phyloP scores from a whole-genome alignment of 257 asterid genomes.

The Solanum peruvianum region DNA sequence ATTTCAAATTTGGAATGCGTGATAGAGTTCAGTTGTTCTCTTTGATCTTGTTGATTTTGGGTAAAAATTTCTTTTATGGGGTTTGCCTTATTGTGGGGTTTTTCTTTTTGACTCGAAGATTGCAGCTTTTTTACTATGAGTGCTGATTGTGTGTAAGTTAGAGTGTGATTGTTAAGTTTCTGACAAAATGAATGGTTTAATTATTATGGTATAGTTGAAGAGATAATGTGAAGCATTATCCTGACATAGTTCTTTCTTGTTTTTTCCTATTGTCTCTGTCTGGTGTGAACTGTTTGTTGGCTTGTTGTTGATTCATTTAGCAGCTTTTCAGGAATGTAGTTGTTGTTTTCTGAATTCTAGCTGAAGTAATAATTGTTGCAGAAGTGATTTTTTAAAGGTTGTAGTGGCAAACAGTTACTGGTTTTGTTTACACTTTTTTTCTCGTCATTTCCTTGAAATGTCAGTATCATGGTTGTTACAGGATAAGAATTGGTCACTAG shows the following conservation, averaged over 20 bases:
- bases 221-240: slow-evolving; percentile 14
- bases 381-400: background rate
- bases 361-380: background rate
- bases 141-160: background rate
- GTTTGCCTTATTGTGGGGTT: background rate
- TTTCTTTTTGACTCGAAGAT: background rate
- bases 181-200: slow-evolving; percentile 22
- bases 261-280: slow-evolving; percentile 13
- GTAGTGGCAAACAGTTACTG: background rate
- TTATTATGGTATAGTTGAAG: slow-evolving; percentile 4
- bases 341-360: background rate
- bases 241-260: slow-evolving; percentile 10
- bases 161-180: slow-evolving; percentile 29
- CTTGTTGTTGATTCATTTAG: slow-evolving; percentile 25
- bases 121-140: background rate
- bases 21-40: background rate
- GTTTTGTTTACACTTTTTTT: background rate
- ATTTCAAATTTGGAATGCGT: background rate
- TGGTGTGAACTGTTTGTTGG: slow-evolving; percentile 23
- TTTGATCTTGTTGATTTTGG: background rate
- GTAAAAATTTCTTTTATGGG: background rate
- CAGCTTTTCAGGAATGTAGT: slow-evolving; percentile 28
- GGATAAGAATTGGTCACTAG: slow-evolving; percentile 30
- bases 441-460: background rate
- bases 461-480: slow-evolving; percentile 20